These are phyloP conservation scores for Vigna mungo DNA, from an alignment of 306 rosid genomes.

Conservation along the genomic window DNA sequence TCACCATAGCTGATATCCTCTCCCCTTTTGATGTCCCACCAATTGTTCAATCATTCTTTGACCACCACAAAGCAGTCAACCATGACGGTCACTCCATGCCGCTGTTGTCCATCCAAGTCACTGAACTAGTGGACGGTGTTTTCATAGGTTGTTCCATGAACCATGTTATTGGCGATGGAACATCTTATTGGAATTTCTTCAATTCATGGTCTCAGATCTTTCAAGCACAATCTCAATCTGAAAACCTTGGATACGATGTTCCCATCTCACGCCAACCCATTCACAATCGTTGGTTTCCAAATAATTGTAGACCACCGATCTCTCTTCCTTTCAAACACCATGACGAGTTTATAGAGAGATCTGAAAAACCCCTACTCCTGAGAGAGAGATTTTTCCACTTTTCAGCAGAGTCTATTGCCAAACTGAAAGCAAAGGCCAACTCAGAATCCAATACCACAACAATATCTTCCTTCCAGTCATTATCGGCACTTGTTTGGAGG, in stretches of 20 bases:
- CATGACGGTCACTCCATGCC: constrained; percentile 65
- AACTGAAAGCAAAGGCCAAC: constrained; percentile 66
- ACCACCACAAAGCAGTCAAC: constrained; percentile 60
- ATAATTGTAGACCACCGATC: constrained; percentile 43
- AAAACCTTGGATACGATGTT: background rate
- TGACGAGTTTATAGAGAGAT: constrained; percentile 55
- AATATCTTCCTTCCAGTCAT: constrained; percentile 64
- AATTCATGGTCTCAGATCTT: constrained; percentile 67
- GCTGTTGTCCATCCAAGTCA: constrained; percentile 62
- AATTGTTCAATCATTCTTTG: constrained; percentile 58
- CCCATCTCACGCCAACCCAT: constrained; percentile 49
- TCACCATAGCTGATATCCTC: constrained; percentile 51
- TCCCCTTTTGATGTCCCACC: constrained; percentile 57
- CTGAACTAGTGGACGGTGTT: constrained; percentile 58
- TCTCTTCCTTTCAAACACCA: constrained; percentile 55
- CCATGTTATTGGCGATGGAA: constrained; percentile 60
- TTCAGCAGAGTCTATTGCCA: constrained; percentile 55
- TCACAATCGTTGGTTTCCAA: constrained; percentile 59
- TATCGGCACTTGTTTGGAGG: constrained; percentile 67
- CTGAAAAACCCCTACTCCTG: constrained; percentile 42
- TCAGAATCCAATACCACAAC: constrained; percentile 35
- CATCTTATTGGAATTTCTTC: constrained; percentile 65
- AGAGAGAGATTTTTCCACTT: constrained; percentile 67
- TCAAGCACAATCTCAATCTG: constrained; percentile 32
- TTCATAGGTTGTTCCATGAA: constrained; percentile 64